Evolutionary conservation across 768 basidiomycete species (phyloP).

Genomic region (Xerocomellus intermedius): DNA sequence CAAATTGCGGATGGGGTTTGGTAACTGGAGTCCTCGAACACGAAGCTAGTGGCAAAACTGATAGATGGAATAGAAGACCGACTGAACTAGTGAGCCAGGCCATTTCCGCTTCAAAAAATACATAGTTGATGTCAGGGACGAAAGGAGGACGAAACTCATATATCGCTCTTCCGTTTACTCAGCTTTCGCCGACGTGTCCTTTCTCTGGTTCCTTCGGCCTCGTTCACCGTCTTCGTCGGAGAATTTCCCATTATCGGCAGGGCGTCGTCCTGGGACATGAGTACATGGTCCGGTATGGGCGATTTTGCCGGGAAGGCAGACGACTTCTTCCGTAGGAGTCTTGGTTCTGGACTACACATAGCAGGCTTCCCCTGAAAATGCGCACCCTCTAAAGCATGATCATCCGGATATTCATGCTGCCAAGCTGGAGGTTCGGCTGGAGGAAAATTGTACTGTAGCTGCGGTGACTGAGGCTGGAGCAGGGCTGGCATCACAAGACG

Average conservation of each 20-base stretch:
- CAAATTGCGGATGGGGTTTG: slow-evolving; percentile 6
- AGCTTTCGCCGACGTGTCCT: slow-evolving; percentile 30
- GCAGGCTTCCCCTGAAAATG: slow-evolving; percentile 6
- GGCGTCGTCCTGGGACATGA: slow-evolving; percentile 11
- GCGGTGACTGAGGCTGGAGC: slow-evolving; percentile 41
- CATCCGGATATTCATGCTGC: slow-evolving; percentile 9
- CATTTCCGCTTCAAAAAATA: slow-evolving; percentile 20
- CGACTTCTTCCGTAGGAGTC: slow-evolving; percentile 24
- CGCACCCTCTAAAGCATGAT: neutral
- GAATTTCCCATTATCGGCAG: slow-evolving; percentile 8
- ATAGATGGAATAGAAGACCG: slow-evolving; percentile 19
- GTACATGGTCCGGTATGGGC: slow-evolving; percentile 28
- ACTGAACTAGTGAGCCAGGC: slow-evolving; percentile 15
- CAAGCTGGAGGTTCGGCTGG: neutral
- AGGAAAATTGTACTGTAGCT: slow-evolving; percentile 16
- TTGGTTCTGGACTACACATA: slow-evolving; percentile 16
- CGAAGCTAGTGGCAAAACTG: slow-evolving; percentile 4
- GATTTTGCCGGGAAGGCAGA: slow-evolving; percentile 22
- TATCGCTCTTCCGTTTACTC: slow-evolving; percentile 33
- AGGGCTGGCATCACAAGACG: slow-evolving; percentile 74
- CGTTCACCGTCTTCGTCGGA: slow-evolving; percentile 12
- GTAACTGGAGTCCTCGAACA: slow-evolving; percentile 9
- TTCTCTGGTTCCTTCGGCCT: slow-evolving; percentile 22
- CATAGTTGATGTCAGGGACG: slow-evolving; percentile 10
- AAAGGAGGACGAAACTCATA: slow-evolving; percentile 18